phyloP scores from a whole-genome alignment of 148 eudicot genomes.

The Rhododendron simsii region DNA sequence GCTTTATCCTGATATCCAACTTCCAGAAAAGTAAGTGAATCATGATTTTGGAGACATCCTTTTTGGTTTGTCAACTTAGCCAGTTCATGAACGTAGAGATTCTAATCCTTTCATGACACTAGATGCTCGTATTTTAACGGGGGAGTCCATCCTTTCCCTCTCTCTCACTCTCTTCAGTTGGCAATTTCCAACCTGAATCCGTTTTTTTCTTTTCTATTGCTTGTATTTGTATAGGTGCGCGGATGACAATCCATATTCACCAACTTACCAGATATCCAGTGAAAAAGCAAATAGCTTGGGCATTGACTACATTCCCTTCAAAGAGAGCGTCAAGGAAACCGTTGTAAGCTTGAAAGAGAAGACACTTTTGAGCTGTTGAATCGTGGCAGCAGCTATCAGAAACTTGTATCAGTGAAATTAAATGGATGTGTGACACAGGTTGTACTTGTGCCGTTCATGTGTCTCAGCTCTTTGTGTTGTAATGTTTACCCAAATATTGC shows the following conservation, averaged over 20 bases:
- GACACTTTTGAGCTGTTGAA: conserved; percentile 11
- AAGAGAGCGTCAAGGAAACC: conserved; percentile 26
- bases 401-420: not conserved
- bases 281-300: conserved; percentile 27
- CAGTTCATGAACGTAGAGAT: not conserved
- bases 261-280: conserved; percentile 21
- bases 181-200: not conserved
- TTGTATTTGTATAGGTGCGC: conserved; percentile 15
- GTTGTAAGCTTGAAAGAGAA: conserved; percentile 27
- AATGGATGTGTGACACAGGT: not conserved
- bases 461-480: no score
- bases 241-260: conserved; percentile 10
- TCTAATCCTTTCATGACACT: not conserved
- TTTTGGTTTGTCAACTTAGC: not conserved
- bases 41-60: not conserved
- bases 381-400: not conserved
- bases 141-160: not conserved
- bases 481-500: no score
- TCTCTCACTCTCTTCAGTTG: not conserved
- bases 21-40: conserved; percentile 56
- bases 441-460: no score
- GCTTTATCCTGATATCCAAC: conserved; percentile 51
- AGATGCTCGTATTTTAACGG: not conserved
- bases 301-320: conserved; percentile 16
- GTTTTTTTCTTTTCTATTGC: not conserved